Base-by-base conservation (phyloP, 1,139 yeast species). In the Protomyces lactucae-debilis region DNA sequence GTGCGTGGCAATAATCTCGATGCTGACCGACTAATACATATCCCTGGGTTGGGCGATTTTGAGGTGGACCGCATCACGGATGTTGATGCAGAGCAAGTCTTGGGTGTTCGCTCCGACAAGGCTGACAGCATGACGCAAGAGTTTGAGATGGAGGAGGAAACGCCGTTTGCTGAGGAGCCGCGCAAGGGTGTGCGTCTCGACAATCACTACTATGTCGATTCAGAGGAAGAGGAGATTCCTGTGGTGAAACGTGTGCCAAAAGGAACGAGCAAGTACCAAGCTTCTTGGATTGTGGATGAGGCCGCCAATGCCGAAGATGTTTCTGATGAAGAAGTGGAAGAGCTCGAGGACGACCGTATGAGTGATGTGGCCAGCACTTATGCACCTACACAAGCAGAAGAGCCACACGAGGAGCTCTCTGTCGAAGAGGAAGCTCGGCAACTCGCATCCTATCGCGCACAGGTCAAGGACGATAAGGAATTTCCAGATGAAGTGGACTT, bases 401-500 rank as follows among this genome's bases (percentile, higher is more conserved):
- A 86, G 67, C 80, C 81, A 80, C 87, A 85, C 73, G 83, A 85
- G 64, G 97, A 90, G 59, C 78, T 90, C 64, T 78, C 88, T 1
- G 85, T 87, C 21, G 96, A 88, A 70, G 97, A 91, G 71, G 97
- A 91, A 75, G 85, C 83, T 68, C 81, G 85, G 70, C 97, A 91
- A 60, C 79, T 91, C 68, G 78, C 81, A 65, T 84, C 82, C 71
- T 90, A 80, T 76, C 83, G 96, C 72, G 80, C 81, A 53, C 76
- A 83, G 66, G 96, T 86, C 68, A 82, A 82, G 67, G 68, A 91
- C 60, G 97, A 93, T 73, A 81, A 85, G 54, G 97, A 93, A 71
- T 93, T 91, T 79, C 98, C 99, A 0, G 99, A 95, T 76, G 99
- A 95, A 76, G 77, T 92, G 65, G 98, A 95, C 74, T 77, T 93